Percentiles rank a stretch among this genome's conserved stretches.
Evolutionary conservation across 2,329 filamentous ascomycete genomes (phyloP).

Genomic region (Periglandula ipomoeae): DNA sequence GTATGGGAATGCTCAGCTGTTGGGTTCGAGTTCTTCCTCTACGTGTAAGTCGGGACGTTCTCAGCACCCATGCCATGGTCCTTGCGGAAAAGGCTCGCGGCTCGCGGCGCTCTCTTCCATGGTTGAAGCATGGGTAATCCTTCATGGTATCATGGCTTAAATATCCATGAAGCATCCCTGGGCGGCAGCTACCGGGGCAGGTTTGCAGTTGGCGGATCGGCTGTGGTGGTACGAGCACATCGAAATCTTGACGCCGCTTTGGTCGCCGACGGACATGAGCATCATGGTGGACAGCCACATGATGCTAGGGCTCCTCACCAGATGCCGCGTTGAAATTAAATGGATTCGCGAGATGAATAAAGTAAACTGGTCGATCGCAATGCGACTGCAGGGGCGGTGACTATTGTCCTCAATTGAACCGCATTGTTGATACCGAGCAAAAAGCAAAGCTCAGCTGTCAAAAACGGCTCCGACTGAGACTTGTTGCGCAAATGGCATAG

Average conservation of each 20-base stretch:
- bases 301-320: neutral
- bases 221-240: conserved; percentile 2
- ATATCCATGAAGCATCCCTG: neutral
- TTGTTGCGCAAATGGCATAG: neutral
- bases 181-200: conserved; percentile 1
- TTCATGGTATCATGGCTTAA: neutral
- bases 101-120: neutral
- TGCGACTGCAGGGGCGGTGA: neutral
- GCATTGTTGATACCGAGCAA: neutral
- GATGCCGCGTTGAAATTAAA: neutral
- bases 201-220: conserved; percentile 1
- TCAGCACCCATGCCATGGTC: neutral
- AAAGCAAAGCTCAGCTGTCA: conserved; percentile 1
- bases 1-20: neutral
- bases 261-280: conserved; percentile 3
- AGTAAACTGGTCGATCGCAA: neutral
- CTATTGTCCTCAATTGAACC: conserved; percentile 3
- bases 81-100: neutral
- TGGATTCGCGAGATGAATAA: neutral
- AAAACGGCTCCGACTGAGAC: conserved; percentile 1
- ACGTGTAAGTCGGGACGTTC: neutral
- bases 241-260: conserved; percentile 2
- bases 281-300: conserved; percentile 5
- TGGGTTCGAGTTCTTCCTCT: neutral
- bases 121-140: neutral